Conservation (phyloP, 768 basidiomycete species). For the Trametes maxima region DNA sequence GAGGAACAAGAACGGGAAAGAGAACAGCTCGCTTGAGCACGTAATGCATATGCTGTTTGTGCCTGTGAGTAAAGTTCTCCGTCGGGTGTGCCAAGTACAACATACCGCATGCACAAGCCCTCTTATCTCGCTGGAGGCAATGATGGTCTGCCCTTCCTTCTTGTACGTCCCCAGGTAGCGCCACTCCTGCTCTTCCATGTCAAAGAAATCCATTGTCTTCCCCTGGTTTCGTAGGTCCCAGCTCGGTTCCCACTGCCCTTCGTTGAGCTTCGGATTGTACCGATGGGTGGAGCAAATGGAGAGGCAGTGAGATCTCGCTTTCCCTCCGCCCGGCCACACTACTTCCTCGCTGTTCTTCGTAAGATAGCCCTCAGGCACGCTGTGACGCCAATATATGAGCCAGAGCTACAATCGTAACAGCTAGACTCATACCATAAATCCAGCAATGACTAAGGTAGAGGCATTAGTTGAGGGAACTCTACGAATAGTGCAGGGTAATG, state of each 20-base stretch:
- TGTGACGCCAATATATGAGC: background rate
- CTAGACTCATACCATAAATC: background rate
- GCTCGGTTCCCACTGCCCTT: conserved; percentile 4
- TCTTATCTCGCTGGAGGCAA: background rate
- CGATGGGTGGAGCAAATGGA: background rate
- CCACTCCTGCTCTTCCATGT: background rate
- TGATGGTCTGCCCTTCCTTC: background rate
- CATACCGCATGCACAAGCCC: background rate
- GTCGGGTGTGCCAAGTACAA: background rate
- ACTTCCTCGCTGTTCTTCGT: background rate
- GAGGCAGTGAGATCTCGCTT: conserved; percentile 1
- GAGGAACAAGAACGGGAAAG: background rate
- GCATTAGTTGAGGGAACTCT: background rate
- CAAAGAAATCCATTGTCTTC: conserved; percentile 5
- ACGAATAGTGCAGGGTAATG: background rate
- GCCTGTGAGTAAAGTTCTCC: background rate
- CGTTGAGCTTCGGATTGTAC: conserved; percentile 4
- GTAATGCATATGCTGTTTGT: background rate
- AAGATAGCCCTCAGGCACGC: background rate
- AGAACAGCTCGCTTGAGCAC: background rate
- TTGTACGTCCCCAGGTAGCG: conserved; percentile 13
- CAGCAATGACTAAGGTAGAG: background rate
- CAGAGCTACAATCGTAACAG: too few species aligned
- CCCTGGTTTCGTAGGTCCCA: background rate
- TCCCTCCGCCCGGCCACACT: conserved; percentile 1